phyloP scores from a whole-genome alignment of 257 asterid species.

The Perilla frutescens region DNA sequence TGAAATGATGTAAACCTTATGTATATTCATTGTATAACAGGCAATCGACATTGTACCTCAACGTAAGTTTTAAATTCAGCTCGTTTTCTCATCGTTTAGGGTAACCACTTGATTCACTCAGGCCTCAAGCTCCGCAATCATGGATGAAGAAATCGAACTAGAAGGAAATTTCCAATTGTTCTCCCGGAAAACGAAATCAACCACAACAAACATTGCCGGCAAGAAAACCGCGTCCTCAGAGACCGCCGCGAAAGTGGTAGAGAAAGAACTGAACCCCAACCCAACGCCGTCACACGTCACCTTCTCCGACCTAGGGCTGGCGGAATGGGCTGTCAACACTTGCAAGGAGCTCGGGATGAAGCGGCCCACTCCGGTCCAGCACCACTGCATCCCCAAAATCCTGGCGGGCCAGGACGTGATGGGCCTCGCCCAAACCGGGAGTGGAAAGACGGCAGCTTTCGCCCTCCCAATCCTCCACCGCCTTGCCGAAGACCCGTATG shows the following conservation, averaged over 20 bases:
- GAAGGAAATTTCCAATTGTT: conserved; percentile 66
- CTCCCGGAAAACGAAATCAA: conserved; percentile 43
- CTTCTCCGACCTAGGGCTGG: conserved; percentile 82
- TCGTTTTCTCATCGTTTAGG: background rate
- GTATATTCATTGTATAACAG: no score
- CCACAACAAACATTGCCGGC: conserved; percentile 5
- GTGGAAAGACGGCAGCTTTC: conserved; percentile 93
- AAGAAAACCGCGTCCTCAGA: conserved; percentile 25
- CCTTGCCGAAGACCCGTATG: conserved; percentile 76
- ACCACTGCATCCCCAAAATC: conserved; percentile 88
- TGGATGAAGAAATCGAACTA: conserved; percentile 48
- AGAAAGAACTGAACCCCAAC: conserved; percentile 60
- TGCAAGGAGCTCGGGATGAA: conserved; percentile 92
- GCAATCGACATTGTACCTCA: no score
- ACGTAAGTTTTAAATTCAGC: no score
- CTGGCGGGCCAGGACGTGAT: conserved; percentile 84
- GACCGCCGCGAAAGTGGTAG: conserved; percentile 36
- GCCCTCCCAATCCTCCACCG: conserved; percentile 87
- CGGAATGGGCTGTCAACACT: conserved; percentile 78
- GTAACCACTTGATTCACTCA: no score
- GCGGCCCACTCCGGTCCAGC: conserved; percentile 88
- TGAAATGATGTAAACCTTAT: no score
- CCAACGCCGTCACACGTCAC: conserved; percentile 60
- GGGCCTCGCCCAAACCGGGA: conserved; percentile 94
- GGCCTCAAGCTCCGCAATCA: conserved; percentile 30